Base-by-base conservation (phyloP, 2,329 filamentous ascomycete species). In the Colletotrichum tropicale region DNA sequence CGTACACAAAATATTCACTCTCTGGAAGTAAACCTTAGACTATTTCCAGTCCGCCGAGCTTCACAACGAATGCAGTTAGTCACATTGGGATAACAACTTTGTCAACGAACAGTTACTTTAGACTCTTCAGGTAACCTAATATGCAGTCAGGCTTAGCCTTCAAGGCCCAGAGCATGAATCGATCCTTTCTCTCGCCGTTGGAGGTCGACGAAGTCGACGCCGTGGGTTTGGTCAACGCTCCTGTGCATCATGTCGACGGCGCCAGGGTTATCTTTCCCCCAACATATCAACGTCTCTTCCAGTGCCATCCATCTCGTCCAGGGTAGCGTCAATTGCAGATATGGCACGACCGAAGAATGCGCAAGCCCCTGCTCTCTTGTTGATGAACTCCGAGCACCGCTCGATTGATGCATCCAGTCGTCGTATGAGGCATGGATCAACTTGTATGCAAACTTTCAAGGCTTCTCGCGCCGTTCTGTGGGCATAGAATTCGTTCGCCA, bases 81-180 rank as follows among this genome's bases (percentile, higher is more conserved):
- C 38, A 43, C 2, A n/a, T 12, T 0, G 38, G 38, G 9, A 43
- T n/a, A 43, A 43, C 8, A 43, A 12, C 0, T 43, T n/a, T 2
- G 18, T 43, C 9, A 43, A 12, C 3, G 38, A 48, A 21, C 43
- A 48, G 12, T 21, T 13, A 21, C 12, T 7, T 21, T 2, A 48
- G n/a, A 5, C 1, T 21, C 6, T 1, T 21, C 0, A 48, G n/a
- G 3, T 21, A n/a, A n/a, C n/a, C n/a, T n/a, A n/a, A 12, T n/a
- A 48, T 21, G 43, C 10, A 21, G 6, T 13, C 43, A 21, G 43
- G 10, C 9, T 21, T 13, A 48, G 18, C 43, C 6, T 13, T 21
- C 2, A n/a, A 21, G n/a, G n/a, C 43, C n/a, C n/a, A 48, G 18
- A 21, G n/a, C n/a, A 48, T 21, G 1, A 3, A 13, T 0, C 10